Evolutionary conservation across 2,329 filamentous ascomycete species (phyloP), one percentile per base, ranked within the genome.

Genomic region (Aspergillus luchuensis): DNA sequence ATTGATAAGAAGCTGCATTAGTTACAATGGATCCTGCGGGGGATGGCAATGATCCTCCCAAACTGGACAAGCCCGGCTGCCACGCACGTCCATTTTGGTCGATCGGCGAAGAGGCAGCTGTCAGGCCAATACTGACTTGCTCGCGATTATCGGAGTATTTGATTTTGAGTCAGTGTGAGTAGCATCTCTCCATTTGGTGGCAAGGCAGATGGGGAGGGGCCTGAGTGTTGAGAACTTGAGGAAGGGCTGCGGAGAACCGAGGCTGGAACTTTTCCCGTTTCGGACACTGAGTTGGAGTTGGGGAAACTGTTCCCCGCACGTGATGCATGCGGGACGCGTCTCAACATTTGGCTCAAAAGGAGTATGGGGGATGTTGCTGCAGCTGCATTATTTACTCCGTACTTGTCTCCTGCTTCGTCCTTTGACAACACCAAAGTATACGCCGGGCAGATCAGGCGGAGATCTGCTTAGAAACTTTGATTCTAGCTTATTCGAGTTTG

Each of bases 1-100:
- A 21, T 15, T 50, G 47, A 50, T 50, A 50, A 50, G 47, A 49
- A 45, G 47, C n/a, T 33, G 47, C 47, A 33, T 28, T 50, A 50
- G 47, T 49, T 23, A 23, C 23, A n/a, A 28, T 30, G 47, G 33
- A 50, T 50, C 47, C 47, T 50, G 47, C 47, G 47, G 47, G 47
- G 47, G 25, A 17, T 30, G 23, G 23, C 23, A 49, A 28, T 11
- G 23, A n/a, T 17, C 25, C 25, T 49, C 47, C 47, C 15, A 30
- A 11, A 15, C 45, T 28, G 45, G 45, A 25, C 7, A 13, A 13
- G 8, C 4, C 11, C 19, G 21, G 17, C 45, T 47, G 39, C n/a
- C 39, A 45, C 41, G 13, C 19, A 23, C 41, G 21, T 45, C 33
- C 41, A 45, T 13, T 21, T 45, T 3, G 2, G 41, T 15, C 15